These are phyloP conservation scores for Clavispora vitiphila DNA, from an alignment of 805 yeast species.

Conservation along the genomic window DNA sequence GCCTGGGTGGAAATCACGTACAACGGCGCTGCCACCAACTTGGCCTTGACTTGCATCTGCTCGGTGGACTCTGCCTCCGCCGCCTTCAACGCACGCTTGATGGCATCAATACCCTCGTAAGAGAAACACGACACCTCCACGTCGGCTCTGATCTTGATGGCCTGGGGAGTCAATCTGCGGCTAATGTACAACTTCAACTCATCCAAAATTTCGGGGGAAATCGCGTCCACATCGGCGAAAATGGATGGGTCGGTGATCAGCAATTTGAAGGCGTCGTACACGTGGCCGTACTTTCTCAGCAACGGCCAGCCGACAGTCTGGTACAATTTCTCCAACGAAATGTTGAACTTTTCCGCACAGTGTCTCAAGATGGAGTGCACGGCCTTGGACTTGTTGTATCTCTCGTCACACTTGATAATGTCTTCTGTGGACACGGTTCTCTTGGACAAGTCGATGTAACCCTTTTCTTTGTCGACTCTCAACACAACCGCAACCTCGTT, in stretches of 20 bases:
- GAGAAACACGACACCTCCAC: conserved; percentile 95
- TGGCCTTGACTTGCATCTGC: conserved; percentile 83
- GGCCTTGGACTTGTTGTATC: conserved; percentile 93
- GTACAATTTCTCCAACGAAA: conserved; percentile 81
- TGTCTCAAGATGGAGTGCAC: conserved; percentile 98
- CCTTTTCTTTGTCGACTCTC: conserved; percentile 98
- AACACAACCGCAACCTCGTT: conserved; percentile 97
- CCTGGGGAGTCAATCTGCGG: conserved; percentile 95
- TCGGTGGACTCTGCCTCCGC: conserved; percentile 85
- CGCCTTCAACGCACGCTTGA: conserved; percentile 78
- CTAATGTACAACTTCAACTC: conserved; percentile 86
- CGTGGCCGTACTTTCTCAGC: conserved; percentile 92
- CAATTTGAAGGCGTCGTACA: conserved; percentile 94
- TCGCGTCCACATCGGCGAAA: conserved; percentile 73
- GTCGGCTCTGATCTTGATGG: conserved; percentile 97
- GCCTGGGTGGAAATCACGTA: conserved; percentile 92
- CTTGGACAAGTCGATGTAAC: conserved; percentile 94
- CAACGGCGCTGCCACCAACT: conserved; percentile 95
- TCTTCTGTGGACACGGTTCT: conserved; percentile 98
- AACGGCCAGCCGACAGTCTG: conserved; percentile 95
- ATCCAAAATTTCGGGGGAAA: conserved; percentile 67
- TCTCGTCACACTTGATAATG: conserved; percentile 94
- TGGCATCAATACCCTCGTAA: conserved; percentile 97
- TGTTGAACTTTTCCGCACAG: conserved; percentile 93
- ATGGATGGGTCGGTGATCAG: conserved; percentile 89